Base-by-base conservation (phyloP, 768 basidiomycete species). In the Termitomyces sp. region DNA sequence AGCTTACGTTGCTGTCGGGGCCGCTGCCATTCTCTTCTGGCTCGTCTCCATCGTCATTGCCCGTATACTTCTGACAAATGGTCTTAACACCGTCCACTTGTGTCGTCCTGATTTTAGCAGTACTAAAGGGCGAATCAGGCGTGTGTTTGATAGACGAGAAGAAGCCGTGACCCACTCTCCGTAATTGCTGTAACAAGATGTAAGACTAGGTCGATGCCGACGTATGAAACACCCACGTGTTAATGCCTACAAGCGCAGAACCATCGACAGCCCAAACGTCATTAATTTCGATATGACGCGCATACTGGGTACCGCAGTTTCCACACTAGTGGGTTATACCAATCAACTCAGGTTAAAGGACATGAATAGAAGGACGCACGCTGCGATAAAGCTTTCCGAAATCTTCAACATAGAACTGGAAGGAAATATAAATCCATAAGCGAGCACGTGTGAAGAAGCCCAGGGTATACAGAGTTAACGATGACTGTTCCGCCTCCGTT, bases 341-440 rank as follows among this genome's bases (percentile, higher is more conserved):
- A 25, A 51, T 42, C 10, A 44, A 14, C 19, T 23, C 54, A 23
- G 10, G 44, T 34, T 3, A 17, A 34, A 23, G 10, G 4, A 23
- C n/a, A 28, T 27, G 25, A 21, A 21, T 39, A 42, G 7, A 32
- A 7, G 49, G 19, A 42, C 66, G 30, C 53, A 70, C 68, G 55
- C 70, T 70, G 27, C 72, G 68, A 56, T 73, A 74, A 51, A 74
- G 65, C 56, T 74, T 74, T 30, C 72, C 72, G 50, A 73, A 73
- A 61, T 73, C 69, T 61, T 73, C 72, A 11, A 67, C 71, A 47
- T 74, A 74, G 71, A 74, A 74, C 72, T 73, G 25, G 1, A 40
- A 27, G 12, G 12, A 32, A 17, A 5, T 34, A 17, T 40, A 21
- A 9, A 12, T 46, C 14, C 7, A 43, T 28, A 25, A 21, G 27